phyloP scores from a whole-genome alignment of 768 basidiomycete genomes.

The Daedaleopsis sinensis region DNA sequence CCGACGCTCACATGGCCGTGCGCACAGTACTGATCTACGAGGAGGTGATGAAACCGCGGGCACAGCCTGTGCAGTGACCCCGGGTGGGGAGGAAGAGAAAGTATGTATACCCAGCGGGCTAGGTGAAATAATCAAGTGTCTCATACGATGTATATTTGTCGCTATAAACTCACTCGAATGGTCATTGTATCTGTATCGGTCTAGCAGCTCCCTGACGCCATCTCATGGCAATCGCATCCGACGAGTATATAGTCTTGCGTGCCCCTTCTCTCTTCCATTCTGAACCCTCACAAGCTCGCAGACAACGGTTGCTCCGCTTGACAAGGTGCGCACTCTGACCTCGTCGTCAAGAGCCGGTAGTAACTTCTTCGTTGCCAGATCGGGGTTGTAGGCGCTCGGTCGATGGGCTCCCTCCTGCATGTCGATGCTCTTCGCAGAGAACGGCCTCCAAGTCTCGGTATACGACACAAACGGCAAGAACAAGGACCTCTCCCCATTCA shows the following conservation, averaged over 20 bases:
- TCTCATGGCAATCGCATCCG: background rate
- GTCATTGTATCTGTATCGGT: slow-evolving; percentile 17
- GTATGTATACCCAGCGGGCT: slow-evolving; percentile 10
- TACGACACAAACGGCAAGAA: slow-evolving; percentile 23
- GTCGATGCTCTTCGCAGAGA: slow-evolving; percentile 30
- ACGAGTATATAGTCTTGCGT: background rate
- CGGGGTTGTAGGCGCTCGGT: slow-evolving; percentile 26
- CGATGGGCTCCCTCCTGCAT: slow-evolving; percentile 27
- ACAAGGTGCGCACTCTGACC: slow-evolving; percentile 2
- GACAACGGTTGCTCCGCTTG: background rate
- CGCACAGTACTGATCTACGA: slow-evolving; percentile 36
- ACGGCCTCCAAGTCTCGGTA: slow-evolving; percentile 22
- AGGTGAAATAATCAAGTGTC: background rate
- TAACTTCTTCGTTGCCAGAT: slow-evolving; percentile 12
- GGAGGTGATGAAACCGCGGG: slow-evolving; percentile 33
- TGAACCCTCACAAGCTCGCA: background rate
- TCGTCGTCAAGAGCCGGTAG: background rate
- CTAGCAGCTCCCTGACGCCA: slow-evolving; percentile 17
- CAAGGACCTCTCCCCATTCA: slow-evolving; percentile 23
- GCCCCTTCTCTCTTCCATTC: background rate
- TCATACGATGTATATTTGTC: slow-evolving; percentile 5
- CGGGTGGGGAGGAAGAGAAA: background rate
- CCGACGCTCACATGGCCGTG: background rate
- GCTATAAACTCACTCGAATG: background rate
- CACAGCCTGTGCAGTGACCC: slow-evolving; percentile 14